These are phyloP conservation scores for Trichoderma simmonsii DNA, from an alignment of 2,329 filamentous ascomycete species.

Conservation along the genomic window DNA sequence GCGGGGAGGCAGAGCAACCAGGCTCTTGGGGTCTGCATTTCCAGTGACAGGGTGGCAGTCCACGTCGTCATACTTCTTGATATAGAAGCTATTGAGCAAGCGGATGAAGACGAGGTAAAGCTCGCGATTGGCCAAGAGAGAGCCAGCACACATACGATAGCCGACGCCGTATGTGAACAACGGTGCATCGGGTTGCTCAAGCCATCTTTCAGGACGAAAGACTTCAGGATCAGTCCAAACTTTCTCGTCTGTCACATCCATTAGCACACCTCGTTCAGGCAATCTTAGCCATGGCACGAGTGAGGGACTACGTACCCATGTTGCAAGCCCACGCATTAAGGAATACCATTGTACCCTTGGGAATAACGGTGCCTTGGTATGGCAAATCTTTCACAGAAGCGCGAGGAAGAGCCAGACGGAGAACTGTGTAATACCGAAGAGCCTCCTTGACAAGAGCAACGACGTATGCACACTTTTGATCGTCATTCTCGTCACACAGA, in stretches of 20 bases:
- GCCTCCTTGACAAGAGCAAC: conserved; percentile 62
- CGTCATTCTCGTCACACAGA: conserved; percentile 45
- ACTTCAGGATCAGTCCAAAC: not conserved
- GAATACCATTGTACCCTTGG: conserved; percentile 61
- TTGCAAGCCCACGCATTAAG: conserved; percentile 68
- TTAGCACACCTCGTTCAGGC: not conserved
- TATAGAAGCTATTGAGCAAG: conserved; percentile 58
- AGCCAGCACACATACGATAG: conserved; percentile 65
- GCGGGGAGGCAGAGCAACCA: conserved; percentile 58
- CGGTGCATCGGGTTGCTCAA: conserved; percentile 39
- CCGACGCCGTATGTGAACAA: conserved; percentile 65
- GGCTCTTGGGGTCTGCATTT: conserved; percentile 58
- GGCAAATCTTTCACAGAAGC: conserved; percentile 58
- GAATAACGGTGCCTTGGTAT: conserved; percentile 57
- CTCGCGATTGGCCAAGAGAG: conserved; percentile 41
- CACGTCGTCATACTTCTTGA: conserved; percentile 51
- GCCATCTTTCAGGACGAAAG: not conserved
- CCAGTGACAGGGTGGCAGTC: conserved; percentile 59
- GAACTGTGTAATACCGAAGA: conserved; percentile 60
- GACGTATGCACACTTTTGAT: conserved; percentile 62
- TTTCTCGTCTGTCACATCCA: not conserved
- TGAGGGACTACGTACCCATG: conserved; percentile 58
- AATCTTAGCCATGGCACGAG: conserved; percentile 28
- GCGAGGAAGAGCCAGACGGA: conserved; percentile 59
- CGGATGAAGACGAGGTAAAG: conserved; percentile 63